Conservation (phyloP, 371 early-diverging fungal genomes). For the Gilbertella persicaria region DNA sequence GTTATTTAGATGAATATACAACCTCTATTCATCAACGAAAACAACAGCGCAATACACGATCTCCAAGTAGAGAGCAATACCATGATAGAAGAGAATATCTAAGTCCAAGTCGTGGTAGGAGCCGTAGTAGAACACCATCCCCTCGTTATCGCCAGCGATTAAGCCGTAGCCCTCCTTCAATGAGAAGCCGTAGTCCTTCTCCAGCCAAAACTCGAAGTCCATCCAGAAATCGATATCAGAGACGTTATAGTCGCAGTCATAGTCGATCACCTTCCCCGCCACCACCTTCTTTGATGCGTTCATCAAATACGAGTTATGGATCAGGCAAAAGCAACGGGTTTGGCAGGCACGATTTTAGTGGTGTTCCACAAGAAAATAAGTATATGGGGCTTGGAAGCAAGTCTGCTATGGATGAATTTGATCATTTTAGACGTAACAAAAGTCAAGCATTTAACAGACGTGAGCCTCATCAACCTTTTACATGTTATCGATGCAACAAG, state of each 20-base stretch:
- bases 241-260: slow-evolving; percentile 2
- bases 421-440: slow-evolving; percentile 25
- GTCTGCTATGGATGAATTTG: slow-evolving; percentile 21
- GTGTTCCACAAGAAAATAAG: slow-evolving; percentile 10
- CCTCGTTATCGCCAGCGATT: no score
- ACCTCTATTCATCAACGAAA: slow-evolving; percentile 16
- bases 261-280: slow-evolving; percentile 12
- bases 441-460: slow-evolving; percentile 28
- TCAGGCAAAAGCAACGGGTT: background rate
- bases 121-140: no score
- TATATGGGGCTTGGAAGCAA: slow-evolving; percentile 20
- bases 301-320: background rate
- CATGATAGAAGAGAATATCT: background rate
- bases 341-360: background rate
- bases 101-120: slow-evolving; percentile 9
- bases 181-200: no score
- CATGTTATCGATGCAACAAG: slow-evolving; percentile 30
- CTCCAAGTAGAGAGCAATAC: background rate
- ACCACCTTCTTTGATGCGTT: background rate
- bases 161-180: no score
- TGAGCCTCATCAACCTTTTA: slow-evolving; percentile 22
- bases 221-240: no score
- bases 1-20: slow-evolving; percentile 48
- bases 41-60: background rate
- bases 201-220: no score